phyloP scores from a whole-genome alignment of 768 basidiomycete species.

The Pleurotus djamor region DNA sequence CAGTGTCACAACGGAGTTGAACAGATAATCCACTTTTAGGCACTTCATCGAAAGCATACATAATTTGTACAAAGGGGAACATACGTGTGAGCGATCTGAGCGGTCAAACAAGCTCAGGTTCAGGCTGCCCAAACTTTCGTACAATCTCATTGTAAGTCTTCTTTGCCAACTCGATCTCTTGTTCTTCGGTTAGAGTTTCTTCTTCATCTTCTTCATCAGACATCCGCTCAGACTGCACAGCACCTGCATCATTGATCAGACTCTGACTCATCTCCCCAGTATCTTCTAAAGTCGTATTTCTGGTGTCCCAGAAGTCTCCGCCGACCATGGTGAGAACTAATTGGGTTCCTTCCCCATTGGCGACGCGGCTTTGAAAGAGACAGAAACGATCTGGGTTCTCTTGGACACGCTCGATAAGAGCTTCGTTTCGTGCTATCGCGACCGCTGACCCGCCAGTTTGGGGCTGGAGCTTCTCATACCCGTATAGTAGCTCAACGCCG shows the following conservation, averaged over 20 bases:
- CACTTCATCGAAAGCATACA: not conserved
- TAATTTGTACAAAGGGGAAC: not conserved
- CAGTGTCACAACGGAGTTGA: too few species aligned
- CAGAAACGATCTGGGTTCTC: constrained; percentile 27
- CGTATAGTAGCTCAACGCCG: constrained; percentile 20
- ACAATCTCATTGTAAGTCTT: constrained; percentile 13
- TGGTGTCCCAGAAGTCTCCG: constrained; percentile 24
- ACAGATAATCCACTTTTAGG: too few species aligned
- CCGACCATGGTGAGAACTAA: constrained; percentile 27
- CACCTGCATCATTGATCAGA: not conserved
- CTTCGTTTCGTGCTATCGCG: constrained; percentile 33
- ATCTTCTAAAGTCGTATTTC: not conserved
- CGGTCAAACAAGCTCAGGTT: constrained; percentile 1
- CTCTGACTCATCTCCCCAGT: not conserved
- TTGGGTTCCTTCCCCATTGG: constrained; percentile 23
- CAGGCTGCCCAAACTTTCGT: constrained; percentile 7
- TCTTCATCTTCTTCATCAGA: not conserved
- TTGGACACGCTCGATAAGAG: constrained; percentile 29
- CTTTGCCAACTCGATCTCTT: constrained; percentile 13
- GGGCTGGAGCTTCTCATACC: constrained; percentile 17
- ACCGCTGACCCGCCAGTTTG: constrained; percentile 17
- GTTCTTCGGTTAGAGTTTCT: constrained; percentile 8
- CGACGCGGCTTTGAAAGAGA: constrained; percentile 30
- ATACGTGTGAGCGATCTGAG: not conserved
- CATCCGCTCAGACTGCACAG: not conserved